Conservation (phyloP, 1,284 basidiomycete genomes). For the Microbotryum intermedium region DNA sequence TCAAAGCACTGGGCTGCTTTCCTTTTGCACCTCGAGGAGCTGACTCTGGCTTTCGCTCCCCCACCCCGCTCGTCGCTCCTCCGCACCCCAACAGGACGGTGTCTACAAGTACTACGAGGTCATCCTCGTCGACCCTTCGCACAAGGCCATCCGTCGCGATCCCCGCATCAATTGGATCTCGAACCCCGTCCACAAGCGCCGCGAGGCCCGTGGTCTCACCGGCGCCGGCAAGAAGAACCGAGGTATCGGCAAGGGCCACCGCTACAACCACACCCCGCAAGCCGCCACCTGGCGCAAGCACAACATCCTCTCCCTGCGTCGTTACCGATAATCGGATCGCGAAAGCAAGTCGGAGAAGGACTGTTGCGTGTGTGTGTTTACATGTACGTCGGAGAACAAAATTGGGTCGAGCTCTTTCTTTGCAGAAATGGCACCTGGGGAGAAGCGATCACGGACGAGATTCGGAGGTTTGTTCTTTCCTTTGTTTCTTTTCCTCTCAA, state of each 20-base stretch:
- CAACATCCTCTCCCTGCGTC: slow-evolving; percentile 55
- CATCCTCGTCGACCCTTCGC: slow-evolving; percentile 80
- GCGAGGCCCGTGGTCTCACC: slow-evolving; percentile 96
- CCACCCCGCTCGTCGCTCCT: not conserved
- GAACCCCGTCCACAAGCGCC: slow-evolving; percentile 97
- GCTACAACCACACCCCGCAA: slow-evolving; percentile 87
- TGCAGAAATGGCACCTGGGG: no score
- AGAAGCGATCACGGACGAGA: no score
- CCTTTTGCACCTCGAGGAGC: not conserved
- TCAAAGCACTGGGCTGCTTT: slow-evolving; percentile 5
- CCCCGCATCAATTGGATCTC: slow-evolving; percentile 98
- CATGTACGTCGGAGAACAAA: no score
- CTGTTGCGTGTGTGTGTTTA: no score
- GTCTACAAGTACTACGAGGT: slow-evolving; percentile 99
- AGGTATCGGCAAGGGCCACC: slow-evolving; percentile 90
- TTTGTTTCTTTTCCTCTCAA: no score
- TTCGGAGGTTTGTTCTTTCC: no score
- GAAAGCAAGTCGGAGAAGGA: no score
- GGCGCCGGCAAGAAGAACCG: slow-evolving; percentile 93
- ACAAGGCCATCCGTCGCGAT: slow-evolving; percentile 74
- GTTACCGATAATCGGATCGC: slow-evolving; percentile 12
- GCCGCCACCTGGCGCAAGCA: slow-evolving; percentile 91
- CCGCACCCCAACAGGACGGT: slow-evolving; percentile 52
- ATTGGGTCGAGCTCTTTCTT: no score
- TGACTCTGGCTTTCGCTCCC: no score